These are phyloP conservation scores for Naganishia sp. DNA, from an alignment of 1,284 basidiomycete species.

Conservation along the genomic window DNA sequence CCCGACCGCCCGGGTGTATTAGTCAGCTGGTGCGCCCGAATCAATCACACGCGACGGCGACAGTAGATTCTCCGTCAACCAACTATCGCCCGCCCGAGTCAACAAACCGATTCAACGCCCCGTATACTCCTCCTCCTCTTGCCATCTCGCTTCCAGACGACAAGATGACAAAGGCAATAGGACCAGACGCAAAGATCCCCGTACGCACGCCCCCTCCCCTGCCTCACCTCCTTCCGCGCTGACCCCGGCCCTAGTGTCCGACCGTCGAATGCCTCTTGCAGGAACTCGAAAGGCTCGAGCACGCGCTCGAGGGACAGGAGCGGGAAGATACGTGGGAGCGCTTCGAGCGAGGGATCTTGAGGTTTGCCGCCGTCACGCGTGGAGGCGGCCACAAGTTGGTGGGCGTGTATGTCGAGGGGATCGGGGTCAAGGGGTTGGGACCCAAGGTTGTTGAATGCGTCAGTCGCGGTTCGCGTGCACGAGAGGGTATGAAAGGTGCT, in stretches of 20 bases:
- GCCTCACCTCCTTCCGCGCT: neutral
- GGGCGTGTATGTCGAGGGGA: constrained; percentile 46
- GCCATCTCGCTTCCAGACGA: too few relatives aligned
- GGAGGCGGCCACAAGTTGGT: constrained; percentile 54
- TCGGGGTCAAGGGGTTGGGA: constrained; percentile 51
- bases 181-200: constrained; percentile 35
- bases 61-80: constrained; percentile 15
- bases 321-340: constrained; percentile 55
- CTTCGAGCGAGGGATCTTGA: constrained; percentile 49
- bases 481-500: neutral
- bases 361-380: constrained; percentile 50
- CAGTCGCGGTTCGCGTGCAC: constrained; percentile 32
- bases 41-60: too few relatives aligned
- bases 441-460: constrained; percentile 51
- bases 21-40: constrained; percentile 21
- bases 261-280: constrained; percentile 46
- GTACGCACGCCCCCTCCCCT: constrained; percentile 10
- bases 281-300: constrained; percentile 47
- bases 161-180: constrained; percentile 31
- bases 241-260: constrained; percentile 38
- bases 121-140: too few relatives aligned
- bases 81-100: neutral
- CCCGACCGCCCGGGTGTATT: neutral
- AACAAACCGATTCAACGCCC: too few relatives aligned
- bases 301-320: constrained; percentile 48